Conservation (phyloP, 139 green algal genomes). For the Choricystis sp. region DNA sequence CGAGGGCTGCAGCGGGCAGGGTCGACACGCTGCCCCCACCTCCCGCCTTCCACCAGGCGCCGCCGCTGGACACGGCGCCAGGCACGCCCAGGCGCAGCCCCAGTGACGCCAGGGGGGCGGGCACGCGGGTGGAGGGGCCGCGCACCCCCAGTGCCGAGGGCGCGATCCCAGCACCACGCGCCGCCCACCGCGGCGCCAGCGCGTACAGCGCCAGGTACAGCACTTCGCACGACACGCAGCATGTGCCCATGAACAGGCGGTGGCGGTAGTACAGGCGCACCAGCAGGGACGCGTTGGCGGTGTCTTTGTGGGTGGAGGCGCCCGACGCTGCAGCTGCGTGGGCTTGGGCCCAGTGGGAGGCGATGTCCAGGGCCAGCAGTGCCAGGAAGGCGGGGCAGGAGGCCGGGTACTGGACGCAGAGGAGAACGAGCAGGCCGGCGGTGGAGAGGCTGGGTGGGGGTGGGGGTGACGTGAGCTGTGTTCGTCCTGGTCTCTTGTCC, state of each 20-base stretch:
- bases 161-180: neutral
- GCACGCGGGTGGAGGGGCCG: no score
- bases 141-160: no score
- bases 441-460: constrained; percentile 52
- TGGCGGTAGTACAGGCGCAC: constrained; percentile 77
- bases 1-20: constrained; percentile 16
- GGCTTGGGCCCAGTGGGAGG: constrained; percentile 86
- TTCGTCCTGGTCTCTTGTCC: neutral
- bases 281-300: constrained; percentile 39
- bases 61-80: neutral
- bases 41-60: neutral
- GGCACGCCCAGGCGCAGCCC: no score
- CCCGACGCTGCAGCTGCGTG: constrained; percentile 53
- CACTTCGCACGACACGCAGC: constrained; percentile 76
- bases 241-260: constrained; percentile 92
- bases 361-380: constrained; percentile 83
- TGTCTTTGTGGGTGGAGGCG: constrained; percentile 61
- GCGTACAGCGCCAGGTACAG: constrained; percentile 1
- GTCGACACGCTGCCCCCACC: neutral
- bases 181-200: neutral
- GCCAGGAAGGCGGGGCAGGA: constrained; percentile 25
- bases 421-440: constrained; percentile 60
- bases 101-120: neutral
- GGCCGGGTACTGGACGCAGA: constrained; percentile 42
- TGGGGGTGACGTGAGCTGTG: neutral